These are phyloP conservation scores for Boletus patriciae DNA, from an alignment of 768 basidiomycete species.

Conservation along the genomic window DNA sequence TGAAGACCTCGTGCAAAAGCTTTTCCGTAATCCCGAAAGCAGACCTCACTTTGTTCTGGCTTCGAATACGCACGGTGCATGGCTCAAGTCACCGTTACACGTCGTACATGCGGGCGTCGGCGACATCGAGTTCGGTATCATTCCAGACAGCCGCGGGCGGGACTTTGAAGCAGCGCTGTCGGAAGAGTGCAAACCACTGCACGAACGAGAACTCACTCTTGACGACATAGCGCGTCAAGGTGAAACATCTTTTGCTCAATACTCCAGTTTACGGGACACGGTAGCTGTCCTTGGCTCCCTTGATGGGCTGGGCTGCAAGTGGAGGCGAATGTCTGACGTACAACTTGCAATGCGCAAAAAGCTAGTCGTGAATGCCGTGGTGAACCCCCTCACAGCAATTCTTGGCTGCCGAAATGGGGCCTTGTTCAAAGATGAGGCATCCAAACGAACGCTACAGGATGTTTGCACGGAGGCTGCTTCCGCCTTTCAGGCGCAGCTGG, in stretches of 20 bases:
- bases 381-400: conserved; percentile 86
- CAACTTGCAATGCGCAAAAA: conserved; percentile 75
- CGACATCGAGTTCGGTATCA: conserved; percentile 40
- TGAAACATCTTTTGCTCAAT: conserved; percentile 41
- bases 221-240: conserved; percentile 49
- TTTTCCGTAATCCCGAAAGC: conserved; percentile 71
- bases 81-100: conserved; percentile 40
- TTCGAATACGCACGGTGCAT: conserved; percentile 80
- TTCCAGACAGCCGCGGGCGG: conserved; percentile 60
- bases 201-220: conserved; percentile 47
- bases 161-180: no score
- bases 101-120: conserved; percentile 51
- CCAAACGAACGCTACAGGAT: conserved; percentile 44
- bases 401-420: conserved; percentile 80
- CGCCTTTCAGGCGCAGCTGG: conserved; percentile 55
- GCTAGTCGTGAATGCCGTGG: conserved; percentile 74
- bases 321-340: conserved; percentile 65
- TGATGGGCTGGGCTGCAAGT: conserved; percentile 55
- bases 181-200: conserved; percentile 31
- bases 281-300: conserved; percentile 61
- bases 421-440: conserved; percentile 48
- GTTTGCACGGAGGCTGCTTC: conserved; percentile 73
- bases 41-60: conserved; percentile 88
- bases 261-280: conserved; percentile 65
- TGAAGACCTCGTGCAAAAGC: conserved; percentile 62